Percentiles rank a stretch among this genome's conserved stretches.
These are phyloP conservation scores for Cadophora sp. DNA, from an alignment of 2,329 filamentous ascomycete genomes.

Conservation along the genomic window DNA sequence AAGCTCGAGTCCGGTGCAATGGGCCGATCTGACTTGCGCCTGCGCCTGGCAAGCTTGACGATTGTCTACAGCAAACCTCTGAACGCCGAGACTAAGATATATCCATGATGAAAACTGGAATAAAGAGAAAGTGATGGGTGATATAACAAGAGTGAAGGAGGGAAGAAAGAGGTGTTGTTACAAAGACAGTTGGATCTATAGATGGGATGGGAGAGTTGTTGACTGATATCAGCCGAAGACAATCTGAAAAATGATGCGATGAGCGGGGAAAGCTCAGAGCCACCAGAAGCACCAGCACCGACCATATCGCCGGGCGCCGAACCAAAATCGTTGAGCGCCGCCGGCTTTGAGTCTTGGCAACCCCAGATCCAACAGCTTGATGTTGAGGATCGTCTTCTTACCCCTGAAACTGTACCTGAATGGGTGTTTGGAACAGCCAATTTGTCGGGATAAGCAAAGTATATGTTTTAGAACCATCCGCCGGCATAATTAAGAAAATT, in stretches of 20 bases:
- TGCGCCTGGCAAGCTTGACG: constrained; percentile 35
- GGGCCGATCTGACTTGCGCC: constrained; percentile 25
- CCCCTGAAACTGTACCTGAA: constrained; percentile 21
- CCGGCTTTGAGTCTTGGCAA: neutral
- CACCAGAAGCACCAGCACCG: neutral
- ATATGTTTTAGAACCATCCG: neutral
- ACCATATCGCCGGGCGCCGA: constrained; percentile 20
- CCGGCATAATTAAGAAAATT: neutral
- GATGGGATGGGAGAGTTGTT: neutral
- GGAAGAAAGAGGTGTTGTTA: constrained; percentile 4
- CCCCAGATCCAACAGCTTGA: constrained; percentile 20
- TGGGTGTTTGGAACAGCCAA: neutral
- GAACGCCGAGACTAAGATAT: constrained; percentile 33
- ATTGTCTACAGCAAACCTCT: constrained; percentile 23
- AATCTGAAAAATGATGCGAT: constrained; percentile 19
- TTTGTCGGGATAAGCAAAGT: constrained; percentile 8
- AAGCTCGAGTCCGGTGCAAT: constrained; percentile 20
- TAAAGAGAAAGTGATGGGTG: constrained; percentile 14
- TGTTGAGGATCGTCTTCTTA: constrained; percentile 19
- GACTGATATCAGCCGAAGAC: neutral
- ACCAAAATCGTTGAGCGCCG: constrained; percentile 17
- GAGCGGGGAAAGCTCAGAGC: constrained; percentile 24
- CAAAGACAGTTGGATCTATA: neutral
- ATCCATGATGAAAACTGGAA: constrained; percentile 35
- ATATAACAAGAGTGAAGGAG: constrained; percentile 11